Conservation (phyloP, 768 basidiomycete species). For the Lentinula guzmanii region DNA sequence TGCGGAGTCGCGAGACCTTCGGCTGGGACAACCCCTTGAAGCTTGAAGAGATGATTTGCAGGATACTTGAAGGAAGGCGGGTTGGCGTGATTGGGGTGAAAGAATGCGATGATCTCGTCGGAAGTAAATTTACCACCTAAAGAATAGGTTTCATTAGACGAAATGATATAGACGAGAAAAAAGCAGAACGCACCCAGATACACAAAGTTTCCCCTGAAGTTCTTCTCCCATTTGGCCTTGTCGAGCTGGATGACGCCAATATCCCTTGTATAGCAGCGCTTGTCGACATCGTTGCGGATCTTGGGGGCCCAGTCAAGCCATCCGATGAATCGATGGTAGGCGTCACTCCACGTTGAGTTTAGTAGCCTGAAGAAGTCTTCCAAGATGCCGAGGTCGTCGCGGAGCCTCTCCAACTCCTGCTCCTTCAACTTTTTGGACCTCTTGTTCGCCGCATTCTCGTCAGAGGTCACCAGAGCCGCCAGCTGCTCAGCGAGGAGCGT, state of each 20-base stretch:
- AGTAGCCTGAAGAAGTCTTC: not conserved
- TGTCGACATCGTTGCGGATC: constrained; percentile 14
- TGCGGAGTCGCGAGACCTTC: constrained; percentile 15
- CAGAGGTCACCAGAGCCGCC: not conserved
- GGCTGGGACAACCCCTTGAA: not conserved
- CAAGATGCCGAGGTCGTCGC: not conserved
- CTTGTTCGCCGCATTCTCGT: not conserved
- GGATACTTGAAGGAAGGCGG: not conserved
- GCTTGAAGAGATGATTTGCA: not conserved
- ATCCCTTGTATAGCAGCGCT: constrained; percentile 9
- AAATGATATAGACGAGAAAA: not conserved
- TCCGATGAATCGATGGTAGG: not conserved
- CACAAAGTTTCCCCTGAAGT: not conserved
- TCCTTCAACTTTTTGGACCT: not conserved
- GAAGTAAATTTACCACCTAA: not conserved
- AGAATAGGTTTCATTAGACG: not conserved
- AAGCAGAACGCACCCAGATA: not conserved
- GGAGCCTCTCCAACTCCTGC: not conserved
- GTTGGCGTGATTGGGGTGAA: not conserved
- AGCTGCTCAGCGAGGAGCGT: not conserved
- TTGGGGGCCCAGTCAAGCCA: constrained; percentile 4
- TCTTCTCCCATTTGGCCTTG: not conserved
- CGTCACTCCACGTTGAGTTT: not conserved
- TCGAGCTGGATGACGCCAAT: constrained; percentile 3
- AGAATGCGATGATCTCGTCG: not conserved